These are phyloP conservation scores for Diversispora epigaea DNA, from an alignment of 192 early-diverging fungal genomes.

Conservation along the genomic window DNA sequence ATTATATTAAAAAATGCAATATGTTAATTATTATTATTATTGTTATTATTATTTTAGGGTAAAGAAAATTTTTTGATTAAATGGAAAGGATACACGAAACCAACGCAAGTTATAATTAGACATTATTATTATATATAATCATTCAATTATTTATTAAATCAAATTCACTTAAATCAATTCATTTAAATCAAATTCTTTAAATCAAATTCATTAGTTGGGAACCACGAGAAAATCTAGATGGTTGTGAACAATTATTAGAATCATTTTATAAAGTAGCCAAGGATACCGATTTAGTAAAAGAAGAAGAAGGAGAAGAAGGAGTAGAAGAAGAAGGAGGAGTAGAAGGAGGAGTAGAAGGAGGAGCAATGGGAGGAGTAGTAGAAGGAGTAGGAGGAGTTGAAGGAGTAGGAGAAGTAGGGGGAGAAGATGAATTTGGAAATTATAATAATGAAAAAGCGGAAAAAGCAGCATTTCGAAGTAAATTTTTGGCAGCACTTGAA, in stretches of 20 bases:
- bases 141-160: background rate
- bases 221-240: background rate
- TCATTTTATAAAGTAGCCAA: background rate
- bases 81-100: background rate
- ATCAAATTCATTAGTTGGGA: background rate
- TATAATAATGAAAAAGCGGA: too few species aligned
- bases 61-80: background rate
- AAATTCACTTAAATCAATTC: too few species aligned
- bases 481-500: background rate
- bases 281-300: background rate
- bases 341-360: background rate
- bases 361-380: background rate
- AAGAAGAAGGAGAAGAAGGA: background rate
- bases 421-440: background rate
- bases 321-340: too few species aligned
- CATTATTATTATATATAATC: background rate
- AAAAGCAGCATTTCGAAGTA: background rate
- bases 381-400: background rate
- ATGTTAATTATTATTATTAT: background rate
- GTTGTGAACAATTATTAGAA: background rate
- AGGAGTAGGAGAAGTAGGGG: background rate
- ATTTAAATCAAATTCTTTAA: too few species aligned
- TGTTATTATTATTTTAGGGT: background rate
- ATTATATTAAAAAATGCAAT: background rate
- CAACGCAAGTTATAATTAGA: background rate